phyloP scores from a whole-genome alignment of 257 asterid genomes.

The Lavandula angustifolia region DNA sequence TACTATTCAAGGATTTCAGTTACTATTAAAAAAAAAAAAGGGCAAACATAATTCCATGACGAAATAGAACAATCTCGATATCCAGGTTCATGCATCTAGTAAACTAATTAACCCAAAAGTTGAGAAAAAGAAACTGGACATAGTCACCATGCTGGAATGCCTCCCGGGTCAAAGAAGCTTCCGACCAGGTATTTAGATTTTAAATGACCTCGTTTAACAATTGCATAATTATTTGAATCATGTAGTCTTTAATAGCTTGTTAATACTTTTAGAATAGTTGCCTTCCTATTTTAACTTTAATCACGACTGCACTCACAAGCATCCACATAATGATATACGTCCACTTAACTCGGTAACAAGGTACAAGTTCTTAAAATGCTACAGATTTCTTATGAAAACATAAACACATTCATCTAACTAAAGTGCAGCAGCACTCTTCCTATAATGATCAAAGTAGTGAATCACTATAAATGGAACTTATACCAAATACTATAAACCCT shows the following conservation, averaged over 20 bases:
- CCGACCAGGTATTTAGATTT: not conserved
- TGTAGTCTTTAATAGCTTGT: not conserved
- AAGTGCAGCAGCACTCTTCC: conserved; percentile 13
- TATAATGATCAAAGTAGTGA: not conserved
- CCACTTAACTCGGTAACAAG: not conserved
- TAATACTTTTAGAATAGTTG: not conserved
- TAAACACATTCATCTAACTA: not conserved
- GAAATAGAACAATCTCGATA: conserved; percentile 12
- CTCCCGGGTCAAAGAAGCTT: conserved; percentile 6
- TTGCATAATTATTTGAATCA: not conserved
- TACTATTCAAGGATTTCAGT: conserved; percentile 31
- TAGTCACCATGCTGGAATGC: no score
- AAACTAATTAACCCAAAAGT: no score
- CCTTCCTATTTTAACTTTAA: not conserved
- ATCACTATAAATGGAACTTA: not conserved
- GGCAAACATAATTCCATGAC: conserved; percentile 5
- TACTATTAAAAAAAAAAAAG: conserved; percentile 9
- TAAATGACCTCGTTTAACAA: not conserved
- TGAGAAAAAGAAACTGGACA: no score
- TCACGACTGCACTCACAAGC: conserved; percentile 3
- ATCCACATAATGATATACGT: not conserved
- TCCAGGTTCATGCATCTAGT: conserved; percentile 5
- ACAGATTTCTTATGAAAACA: not conserved
- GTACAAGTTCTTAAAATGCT: not conserved
- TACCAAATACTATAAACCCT: not conserved